Evolutionary conservation across 1,284 basidiomycete species (phyloP).

Genomic region (Ustilago xerochloae): DNA sequence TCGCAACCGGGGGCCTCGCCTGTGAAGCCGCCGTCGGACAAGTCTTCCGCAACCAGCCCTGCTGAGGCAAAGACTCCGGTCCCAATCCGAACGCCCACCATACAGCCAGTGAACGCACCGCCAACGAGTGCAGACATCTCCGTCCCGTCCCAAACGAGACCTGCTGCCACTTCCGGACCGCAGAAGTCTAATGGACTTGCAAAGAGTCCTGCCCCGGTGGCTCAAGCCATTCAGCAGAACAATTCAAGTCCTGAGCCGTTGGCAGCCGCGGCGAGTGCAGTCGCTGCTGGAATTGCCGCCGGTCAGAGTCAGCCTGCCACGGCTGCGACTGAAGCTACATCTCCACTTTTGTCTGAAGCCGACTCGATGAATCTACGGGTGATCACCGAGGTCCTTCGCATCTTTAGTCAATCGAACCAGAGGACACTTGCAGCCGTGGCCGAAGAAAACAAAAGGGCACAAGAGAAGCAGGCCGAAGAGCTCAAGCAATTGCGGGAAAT

Average conservation of each 20-base stretch:
- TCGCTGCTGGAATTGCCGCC: conserved; percentile 2
- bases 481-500: conserved; percentile 1
- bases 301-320: background rate
- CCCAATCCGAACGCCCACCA: too few relatives aligned
- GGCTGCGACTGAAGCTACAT: background rate
- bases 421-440: background rate
- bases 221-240: background rate
- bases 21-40: too few relatives aligned
- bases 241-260: background rate
- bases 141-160: too few relatives aligned
- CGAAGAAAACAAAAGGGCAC: background rate
- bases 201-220: background rate
- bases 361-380: conserved; percentile 17
- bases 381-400: conserved; percentile 29
- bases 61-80: too few relatives aligned
- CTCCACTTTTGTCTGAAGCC: conserved; percentile 8
- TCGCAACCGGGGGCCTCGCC: too few relatives aligned
- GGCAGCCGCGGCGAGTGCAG: conserved; percentile 5
- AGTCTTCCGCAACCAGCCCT: too few relatives aligned
- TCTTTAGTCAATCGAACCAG: conserved; percentile 25
- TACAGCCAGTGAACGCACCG: too few relatives aligned
- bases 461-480: background rate
- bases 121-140: too few relatives aligned
- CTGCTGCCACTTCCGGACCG: too few relatives aligned
- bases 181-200: too few relatives aligned